Conservation (phyloP, 345 rosid genomes). For the Crucihimalaya himalaica region DNA sequence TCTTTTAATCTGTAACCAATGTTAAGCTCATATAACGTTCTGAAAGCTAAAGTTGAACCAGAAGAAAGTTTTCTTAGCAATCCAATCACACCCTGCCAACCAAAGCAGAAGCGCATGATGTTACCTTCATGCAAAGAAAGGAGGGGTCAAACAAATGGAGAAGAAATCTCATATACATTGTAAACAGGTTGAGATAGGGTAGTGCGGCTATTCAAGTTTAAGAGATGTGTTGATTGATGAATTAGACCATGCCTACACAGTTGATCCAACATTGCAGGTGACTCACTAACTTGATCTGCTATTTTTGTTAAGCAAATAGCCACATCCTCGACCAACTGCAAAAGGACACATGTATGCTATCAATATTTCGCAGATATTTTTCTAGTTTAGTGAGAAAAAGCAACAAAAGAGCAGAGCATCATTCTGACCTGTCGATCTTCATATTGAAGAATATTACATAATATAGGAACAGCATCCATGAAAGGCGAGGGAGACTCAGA, state of each 20-base stretch:
- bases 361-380: not conserved
- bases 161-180: conserved; percentile 54
- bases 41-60: conserved; percentile 77
- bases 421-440: conserved; percentile 78
- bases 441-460: conserved; percentile 85
- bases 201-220: conserved; percentile 72
- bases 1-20: conserved; percentile 76
- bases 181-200: conserved; percentile 74
- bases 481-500: conserved; percentile 54
- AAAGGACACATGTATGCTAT: conserved; percentile 15
- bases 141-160: conserved; percentile 6
- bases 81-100: conserved; percentile 80
- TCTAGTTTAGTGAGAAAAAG: not conserved
- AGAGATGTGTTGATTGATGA: conserved; percentile 61
- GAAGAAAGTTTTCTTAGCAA: conserved; percentile 75
- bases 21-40: conserved; percentile 71
- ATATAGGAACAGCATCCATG: conserved; percentile 82
- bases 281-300: conserved; percentile 64
- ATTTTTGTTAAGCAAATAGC: conserved; percentile 81
- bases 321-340: conserved; percentile 89
- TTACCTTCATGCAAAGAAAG: conserved; percentile 14
- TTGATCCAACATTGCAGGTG: conserved; percentile 69
- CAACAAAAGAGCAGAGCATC: conserved; percentile 22
- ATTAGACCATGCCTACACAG: conserved; percentile 76
- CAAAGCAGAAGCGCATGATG: conserved; percentile 33